Conservation (phyloP, 2,329 filamentous ascomycete species). For the Talaromyces verruculosus region DNA sequence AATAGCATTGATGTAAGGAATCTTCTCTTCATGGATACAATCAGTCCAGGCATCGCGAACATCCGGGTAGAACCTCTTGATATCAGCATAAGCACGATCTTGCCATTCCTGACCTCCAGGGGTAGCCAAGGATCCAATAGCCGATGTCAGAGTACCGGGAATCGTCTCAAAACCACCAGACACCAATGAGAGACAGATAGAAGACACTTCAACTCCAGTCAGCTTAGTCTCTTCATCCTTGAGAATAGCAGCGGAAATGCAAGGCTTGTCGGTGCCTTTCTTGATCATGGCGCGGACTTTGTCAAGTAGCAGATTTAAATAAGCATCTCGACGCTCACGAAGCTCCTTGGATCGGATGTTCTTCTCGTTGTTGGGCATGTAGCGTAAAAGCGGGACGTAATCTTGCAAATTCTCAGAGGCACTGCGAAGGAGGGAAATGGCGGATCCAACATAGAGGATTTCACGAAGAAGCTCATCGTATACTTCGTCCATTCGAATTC, state of each 20-base stretch:
- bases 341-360: constrained; percentile 62
- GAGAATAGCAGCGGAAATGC: constrained; percentile 64
- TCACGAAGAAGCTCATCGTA: constrained; percentile 67
- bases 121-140: constrained; percentile 13
- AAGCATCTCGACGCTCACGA: constrained; percentile 63
- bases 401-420: constrained; percentile 80
- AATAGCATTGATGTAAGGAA: constrained; percentile 70
- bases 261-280: constrained; percentile 61
- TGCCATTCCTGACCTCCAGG: constrained; percentile 43
- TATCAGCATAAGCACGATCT: constrained; percentile 64
- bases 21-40: constrained; percentile 67
- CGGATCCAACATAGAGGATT: constrained; percentile 71
- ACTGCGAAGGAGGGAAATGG: constrained; percentile 70
- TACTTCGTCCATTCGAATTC: constrained; percentile 67
- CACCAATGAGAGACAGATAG: constrained; percentile 73
- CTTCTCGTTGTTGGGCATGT: constrained; percentile 54
- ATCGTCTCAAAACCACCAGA: constrained; percentile 76
- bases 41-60: constrained; percentile 53
- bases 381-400: constrained; percentile 69
- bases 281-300: constrained; percentile 58
- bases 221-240: constrained; percentile 66
- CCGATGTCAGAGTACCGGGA: constrained; percentile 64
- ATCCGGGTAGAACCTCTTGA: constrained; percentile 62
- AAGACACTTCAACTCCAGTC: constrained; percentile 67
- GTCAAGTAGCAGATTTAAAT: constrained; percentile 55